phyloP scores from a whole-genome alignment of 1,139 yeast genomes.

The Nakaseomyces bracarensis region DNA sequence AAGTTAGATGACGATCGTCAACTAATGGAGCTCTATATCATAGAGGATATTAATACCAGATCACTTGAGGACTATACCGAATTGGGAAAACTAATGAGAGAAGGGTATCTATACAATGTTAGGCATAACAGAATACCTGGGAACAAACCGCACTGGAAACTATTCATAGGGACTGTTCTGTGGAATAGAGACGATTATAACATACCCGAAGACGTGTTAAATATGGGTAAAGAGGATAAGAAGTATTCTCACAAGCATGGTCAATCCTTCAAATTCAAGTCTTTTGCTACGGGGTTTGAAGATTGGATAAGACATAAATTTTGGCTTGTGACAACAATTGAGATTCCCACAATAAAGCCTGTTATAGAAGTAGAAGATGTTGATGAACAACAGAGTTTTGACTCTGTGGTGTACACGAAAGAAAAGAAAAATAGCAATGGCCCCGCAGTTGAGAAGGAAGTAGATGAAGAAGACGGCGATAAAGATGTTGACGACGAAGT shows the following conservation, averaged over 20 bases:
- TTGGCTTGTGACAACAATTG: constrained; percentile 19
- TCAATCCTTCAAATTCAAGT: constrained; percentile 8
- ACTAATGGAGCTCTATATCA: constrained; percentile 7
- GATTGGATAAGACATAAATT: constrained; percentile 26
- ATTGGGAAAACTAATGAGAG: constrained; percentile 11
- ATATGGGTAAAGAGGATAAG: constrained; percentile 4
- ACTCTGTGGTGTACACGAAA: neutral
- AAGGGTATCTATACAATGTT: constrained; percentile 1
- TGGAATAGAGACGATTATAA: constrained; percentile 11
- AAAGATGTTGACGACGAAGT: neutral
- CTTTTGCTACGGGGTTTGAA: constrained; percentile 7
- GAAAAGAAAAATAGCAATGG: neutral
- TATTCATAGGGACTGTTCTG: constrained; percentile 18
- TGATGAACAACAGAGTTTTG: neutral
- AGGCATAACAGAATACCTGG: constrained; percentile 2
- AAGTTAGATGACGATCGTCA: constrained; percentile 6
- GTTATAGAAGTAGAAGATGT: neutral
- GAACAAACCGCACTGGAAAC: constrained; percentile 3
- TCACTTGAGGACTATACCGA: constrained; percentile 6
- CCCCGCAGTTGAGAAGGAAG: neutral
- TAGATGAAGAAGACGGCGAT: neutral
- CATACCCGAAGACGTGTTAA: neutral
- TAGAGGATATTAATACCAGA: neutral
- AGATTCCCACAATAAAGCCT: neutral
- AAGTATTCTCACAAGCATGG: constrained; percentile 6